phyloP scores from a whole-genome alignment of 768 basidiomycete genomes.

The Sarcodon aspratus region DNA sequence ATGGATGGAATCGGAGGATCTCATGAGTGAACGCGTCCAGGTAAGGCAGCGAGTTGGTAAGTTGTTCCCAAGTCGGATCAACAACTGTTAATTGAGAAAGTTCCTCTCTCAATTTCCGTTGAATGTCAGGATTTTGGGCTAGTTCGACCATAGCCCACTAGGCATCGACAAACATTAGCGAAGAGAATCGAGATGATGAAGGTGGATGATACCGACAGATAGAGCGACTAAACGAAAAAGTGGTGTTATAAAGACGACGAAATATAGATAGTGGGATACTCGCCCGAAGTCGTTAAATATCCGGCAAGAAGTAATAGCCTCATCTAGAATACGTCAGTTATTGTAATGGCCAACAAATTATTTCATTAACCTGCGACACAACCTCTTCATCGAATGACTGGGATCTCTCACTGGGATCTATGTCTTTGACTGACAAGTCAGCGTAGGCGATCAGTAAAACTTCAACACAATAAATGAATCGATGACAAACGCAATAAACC shows the following conservation, averaged over 20 bases:
- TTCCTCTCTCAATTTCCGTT: conserved; percentile 38
- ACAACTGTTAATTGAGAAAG: conserved; percentile 25
- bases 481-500: too few species aligned
- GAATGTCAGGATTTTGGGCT: conserved; percentile 28
- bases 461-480: too few species aligned
- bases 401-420: too few species aligned
- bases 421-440: too few species aligned
- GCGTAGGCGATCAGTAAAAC: too few species aligned
- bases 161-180: too few species aligned
- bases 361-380: too few species aligned
- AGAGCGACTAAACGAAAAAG: conserved; percentile 5
- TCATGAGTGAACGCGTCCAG: too few species aligned
- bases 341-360: too few species aligned
- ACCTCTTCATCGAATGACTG: too few species aligned
- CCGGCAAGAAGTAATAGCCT: neutral
- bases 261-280: conserved; percentile 23
- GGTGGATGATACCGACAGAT: neutral
- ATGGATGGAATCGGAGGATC: conserved; percentile 32
- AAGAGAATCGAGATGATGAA: conserved; percentile 7
- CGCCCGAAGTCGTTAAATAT: conserved; percentile 47
- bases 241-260: conserved; percentile 9
- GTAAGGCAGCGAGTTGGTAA: conserved; percentile 36
- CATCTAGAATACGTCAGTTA: too few species aligned
- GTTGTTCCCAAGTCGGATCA: conserved; percentile 46
- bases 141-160: conserved; percentile 52